These are phyloP conservation scores for Pisolithus tinctorius DNA, from an alignment of 768 basidiomycete species.

Conservation along the genomic window DNA sequence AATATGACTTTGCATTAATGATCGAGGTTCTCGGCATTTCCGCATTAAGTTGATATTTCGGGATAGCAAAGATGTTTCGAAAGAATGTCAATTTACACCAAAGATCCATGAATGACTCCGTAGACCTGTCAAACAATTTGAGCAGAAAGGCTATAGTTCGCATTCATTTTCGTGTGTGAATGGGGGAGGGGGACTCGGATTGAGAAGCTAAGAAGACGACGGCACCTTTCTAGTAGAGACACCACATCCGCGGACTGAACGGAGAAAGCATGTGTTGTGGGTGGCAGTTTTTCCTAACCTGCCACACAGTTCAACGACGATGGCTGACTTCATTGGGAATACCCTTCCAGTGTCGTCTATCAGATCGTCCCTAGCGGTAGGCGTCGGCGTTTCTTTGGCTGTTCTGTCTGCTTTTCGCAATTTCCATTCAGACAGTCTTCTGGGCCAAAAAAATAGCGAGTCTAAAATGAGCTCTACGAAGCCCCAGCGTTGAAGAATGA, in stretches of 20 bases:
- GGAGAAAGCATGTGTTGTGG: neutral
- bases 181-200: conserved; percentile 8
- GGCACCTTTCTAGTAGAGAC: conserved; percentile 4
- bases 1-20: neutral
- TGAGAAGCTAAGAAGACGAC: conserved; percentile 12
- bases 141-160: conserved; percentile 2
- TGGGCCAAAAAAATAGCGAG: neutral
- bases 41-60: neutral
- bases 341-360: neutral
- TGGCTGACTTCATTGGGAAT: neutral
- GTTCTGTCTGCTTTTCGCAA: neutral
- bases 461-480: neutral
- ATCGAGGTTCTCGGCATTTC: neutral
- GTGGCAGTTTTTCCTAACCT: neutral
- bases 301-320: neutral
- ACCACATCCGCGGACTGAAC: conserved; percentile 22
- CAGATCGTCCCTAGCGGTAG: neutral
- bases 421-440: neutral
- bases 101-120: neutral
- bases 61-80: neutral
- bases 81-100: neutral
- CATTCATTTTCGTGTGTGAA: conserved; percentile 13
- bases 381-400: neutral
- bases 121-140: neutral
- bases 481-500: neutral